Conservation (phyloP, 148 eudicot species). For the Vaccinium myrtillus region DNA sequence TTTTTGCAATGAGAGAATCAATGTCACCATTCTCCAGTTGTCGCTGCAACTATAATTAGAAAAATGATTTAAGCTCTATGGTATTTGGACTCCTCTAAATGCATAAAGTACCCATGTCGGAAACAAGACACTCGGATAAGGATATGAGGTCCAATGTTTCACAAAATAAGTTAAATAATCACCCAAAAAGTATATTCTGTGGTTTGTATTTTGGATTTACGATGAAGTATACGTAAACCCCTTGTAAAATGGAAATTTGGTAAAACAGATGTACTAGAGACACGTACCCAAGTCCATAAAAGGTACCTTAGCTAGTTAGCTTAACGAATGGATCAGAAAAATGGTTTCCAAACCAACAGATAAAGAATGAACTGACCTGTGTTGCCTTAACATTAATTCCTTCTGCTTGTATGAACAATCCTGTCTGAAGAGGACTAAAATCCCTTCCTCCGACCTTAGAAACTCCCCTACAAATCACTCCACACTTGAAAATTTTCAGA, state of each 20-base stretch:
- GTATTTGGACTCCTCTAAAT: too few species aligned
- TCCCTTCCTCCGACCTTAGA: conserved; percentile 3
- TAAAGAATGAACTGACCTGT: conserved; percentile 10
- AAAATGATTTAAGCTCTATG: neutral
- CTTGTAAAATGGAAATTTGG: neutral
- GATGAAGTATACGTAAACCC: neutral
- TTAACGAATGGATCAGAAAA: neutral
- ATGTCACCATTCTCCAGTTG: neutral
- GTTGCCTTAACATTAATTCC: conserved; percentile 14
- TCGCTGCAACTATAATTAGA: neutral
- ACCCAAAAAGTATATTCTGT: neutral
- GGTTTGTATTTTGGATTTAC: neutral
- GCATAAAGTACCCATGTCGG: neutral
- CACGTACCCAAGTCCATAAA: neutral
- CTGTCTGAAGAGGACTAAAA: conserved; percentile 19
- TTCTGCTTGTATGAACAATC: conserved; percentile 17
- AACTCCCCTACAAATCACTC: conserved; percentile 17
- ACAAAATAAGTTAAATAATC: neutral
- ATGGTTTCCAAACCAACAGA: neutral
- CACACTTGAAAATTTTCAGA: conserved; percentile 8
- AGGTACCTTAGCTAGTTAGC: neutral
- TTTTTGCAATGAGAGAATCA: conserved; percentile 5
- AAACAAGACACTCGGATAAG: neutral
- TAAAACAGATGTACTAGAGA: neutral
- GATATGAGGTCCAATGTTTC: neutral